Conservation (phyloP, 2,329 filamentous ascomycete species). For the Fusarium guadeloupense region DNA sequence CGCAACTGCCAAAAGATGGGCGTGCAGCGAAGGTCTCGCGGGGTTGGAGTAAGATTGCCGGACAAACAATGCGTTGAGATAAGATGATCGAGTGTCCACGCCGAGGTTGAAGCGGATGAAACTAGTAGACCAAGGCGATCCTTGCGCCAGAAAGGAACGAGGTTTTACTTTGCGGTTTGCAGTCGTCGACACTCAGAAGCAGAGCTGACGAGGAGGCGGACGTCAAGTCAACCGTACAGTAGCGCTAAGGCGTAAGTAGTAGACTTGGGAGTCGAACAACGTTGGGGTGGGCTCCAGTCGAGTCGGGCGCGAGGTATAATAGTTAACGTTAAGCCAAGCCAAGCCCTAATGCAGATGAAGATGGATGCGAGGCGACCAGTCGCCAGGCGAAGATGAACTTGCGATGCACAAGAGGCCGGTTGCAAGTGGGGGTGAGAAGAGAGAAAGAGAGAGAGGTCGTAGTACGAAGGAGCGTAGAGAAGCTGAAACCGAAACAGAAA, state of each 20-base stretch:
- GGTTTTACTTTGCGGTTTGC: conserved; percentile 17
- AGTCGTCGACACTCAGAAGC: conserved; percentile 18
- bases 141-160: conserved; percentile 22
- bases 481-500: conserved; percentile 28
- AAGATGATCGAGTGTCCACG: conserved; percentile 14
- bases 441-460: background rate
- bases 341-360: conserved; percentile 43
- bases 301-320: conserved; percentile 23
- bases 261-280: conserved; percentile 25
- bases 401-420: conserved; percentile 13
- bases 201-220: conserved; percentile 31
- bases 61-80: conserved; percentile 19
- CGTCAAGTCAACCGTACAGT: conserved; percentile 43
- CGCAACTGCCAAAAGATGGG: conserved; percentile 40
- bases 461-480: conserved; percentile 44
- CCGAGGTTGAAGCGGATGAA: conserved; percentile 18
- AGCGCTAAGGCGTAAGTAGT: conserved; percentile 36
- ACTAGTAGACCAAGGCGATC: conserved; percentile 14
- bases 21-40: conserved; percentile 32
- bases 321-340: conserved; percentile 37
- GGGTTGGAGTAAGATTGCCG: conserved; percentile 34
- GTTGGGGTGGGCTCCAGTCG: conserved; percentile 33
- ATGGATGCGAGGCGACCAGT: conserved; percentile 44
- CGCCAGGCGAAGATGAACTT: conserved; percentile 40
- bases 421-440: conserved; percentile 33